A percentile compares a stretch with the other conserved stretches of the same genome.
phyloP scores from a whole-genome alignment of 345 rosid genomes.

The Salix arbutifolia region DNA sequence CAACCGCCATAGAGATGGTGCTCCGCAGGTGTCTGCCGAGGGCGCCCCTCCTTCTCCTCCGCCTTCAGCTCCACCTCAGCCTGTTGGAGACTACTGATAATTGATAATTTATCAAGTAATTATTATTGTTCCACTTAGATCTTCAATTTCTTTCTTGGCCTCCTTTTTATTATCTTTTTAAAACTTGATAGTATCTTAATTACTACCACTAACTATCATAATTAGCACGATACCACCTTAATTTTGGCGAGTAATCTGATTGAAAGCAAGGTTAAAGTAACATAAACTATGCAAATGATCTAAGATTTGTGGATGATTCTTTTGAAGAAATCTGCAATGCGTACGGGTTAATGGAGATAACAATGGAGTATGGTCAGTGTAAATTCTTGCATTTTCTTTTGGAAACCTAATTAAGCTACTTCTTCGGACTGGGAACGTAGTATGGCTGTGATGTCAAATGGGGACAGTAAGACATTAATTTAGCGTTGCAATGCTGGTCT shows the following conservation, averaged over 20 bases:
- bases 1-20: constrained; percentile 9
- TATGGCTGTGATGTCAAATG: too few relatives aligned
- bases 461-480: too few relatives aligned
- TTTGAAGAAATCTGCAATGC: not conserved
- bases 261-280: not conserved
- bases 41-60: not conserved
- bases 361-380: too few relatives aligned
- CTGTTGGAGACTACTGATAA: not conserved
- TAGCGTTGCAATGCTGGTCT: too few relatives aligned
- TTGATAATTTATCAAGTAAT: not conserved
- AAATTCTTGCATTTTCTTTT: too few relatives aligned
- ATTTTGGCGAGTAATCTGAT: not conserved
- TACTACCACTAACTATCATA: not conserved
- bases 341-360: not conserved
- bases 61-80: not conserved
- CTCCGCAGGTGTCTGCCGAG: not conserved
- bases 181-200: not conserved
- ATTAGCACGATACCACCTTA: not conserved
- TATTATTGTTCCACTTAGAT: not conserved
- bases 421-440: too few relatives aligned
- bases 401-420: too few relatives aligned
- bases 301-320: not conserved
- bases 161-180: not conserved
- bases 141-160: not conserved
- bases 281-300: not conserved